A percentile compares a stretch with the other conserved stretches of the same genome.
Conservation (phyloP, 208 protist species). For the Vickermania ingenoplastis region DNA sequence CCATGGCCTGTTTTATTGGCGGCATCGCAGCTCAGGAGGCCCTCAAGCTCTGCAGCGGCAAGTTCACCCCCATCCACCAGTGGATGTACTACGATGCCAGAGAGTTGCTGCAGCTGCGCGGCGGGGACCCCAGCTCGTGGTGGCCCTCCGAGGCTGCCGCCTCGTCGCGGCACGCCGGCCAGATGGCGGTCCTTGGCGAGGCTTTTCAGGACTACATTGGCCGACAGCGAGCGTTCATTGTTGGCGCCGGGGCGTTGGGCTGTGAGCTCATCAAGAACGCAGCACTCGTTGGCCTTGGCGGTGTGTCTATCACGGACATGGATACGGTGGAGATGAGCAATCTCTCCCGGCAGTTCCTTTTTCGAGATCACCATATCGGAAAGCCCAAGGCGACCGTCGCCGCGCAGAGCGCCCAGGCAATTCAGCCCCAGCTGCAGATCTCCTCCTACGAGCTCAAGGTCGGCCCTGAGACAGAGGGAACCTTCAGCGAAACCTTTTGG, state of each 20-base stretch:
- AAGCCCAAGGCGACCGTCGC: conserved; percentile 94
- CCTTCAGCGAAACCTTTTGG: conserved; percentile 97
- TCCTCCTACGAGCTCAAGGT: conserved; percentile 85
- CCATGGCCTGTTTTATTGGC: conserved; percentile 91
- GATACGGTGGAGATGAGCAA: conserved; percentile 99
- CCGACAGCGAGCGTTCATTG: conserved; percentile 87
- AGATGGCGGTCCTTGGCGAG: conserved; percentile 93
- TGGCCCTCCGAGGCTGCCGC: conserved; percentile 7
- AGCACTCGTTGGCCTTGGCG: conserved; percentile 96
- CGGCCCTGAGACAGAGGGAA: conserved; percentile 92
- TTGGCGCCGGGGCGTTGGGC: conserved; percentile 97
- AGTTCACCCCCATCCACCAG: conserved; percentile 95
- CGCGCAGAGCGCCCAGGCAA: conserved; percentile 76
- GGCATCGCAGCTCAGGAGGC: conserved; percentile 94
- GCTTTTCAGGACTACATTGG: conserved; percentile 80
- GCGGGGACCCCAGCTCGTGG: conserved; percentile 5
- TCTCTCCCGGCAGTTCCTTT: conserved; percentile 99
- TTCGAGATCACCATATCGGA: conserved; percentile 94
- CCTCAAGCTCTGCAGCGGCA: conserved; percentile 92
- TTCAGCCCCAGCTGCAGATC: conserved; percentile 92
- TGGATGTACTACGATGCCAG: conserved; percentile 95
- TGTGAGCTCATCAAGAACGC: conserved; percentile 99
- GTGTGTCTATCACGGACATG: conserved; percentile 98
- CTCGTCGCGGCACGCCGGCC: conserved; percentile 88
- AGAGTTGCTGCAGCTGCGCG: conserved; percentile 71